Conservation (phyloP, 768 basidiomycete genomes). For the Neoboletus brunneissimus region DNA sequence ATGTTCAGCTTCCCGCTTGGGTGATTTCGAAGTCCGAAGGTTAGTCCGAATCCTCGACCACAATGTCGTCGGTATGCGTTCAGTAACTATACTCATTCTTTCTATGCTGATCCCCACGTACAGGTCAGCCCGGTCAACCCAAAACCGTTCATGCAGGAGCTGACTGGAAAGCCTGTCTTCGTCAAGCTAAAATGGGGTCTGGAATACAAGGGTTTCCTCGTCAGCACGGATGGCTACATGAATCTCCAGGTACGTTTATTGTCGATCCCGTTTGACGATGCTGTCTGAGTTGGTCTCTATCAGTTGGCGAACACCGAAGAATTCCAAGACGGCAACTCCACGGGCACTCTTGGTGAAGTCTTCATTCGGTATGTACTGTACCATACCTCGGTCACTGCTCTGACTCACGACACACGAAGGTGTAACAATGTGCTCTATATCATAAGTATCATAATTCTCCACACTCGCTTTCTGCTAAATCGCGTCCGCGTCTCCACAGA, state of each 20-base stretch:
- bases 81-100: background rate
- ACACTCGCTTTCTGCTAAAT: conserved; percentile 16
- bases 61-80: conserved; percentile 20
- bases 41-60: conserved; percentile 1
- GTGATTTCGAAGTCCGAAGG: conserved; percentile 41
- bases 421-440: conserved; percentile 98
- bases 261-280: background rate
- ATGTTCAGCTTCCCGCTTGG: conserved; percentile 12
- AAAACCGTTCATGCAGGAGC: conserved; percentile 97
- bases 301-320: conserved; percentile 99
- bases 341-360: conserved; percentile 96
- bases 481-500: conserved; percentile 47
- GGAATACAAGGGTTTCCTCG: conserved; percentile 98
- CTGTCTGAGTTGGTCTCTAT: background rate
- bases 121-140: conserved; percentile 95
- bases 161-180: conserved; percentile 94
- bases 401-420: conserved; percentile 37
- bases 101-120: conserved; percentile 9
- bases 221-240: conserved; percentile 99
- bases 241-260: conserved; percentile 80
- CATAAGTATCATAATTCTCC: conserved; percentile 53
- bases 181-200: conserved; percentile 98
- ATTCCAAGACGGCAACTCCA: conserved; percentile 93
- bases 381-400: background rate
- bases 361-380: conserved; percentile 79